A percentile compares a stretch with the other conserved stretches of the same genome.
These are phyloP conservation scores for Rhizophora mangle DNA, from an alignment of 345 rosid genomes.

Conservation along the genomic window DNA sequence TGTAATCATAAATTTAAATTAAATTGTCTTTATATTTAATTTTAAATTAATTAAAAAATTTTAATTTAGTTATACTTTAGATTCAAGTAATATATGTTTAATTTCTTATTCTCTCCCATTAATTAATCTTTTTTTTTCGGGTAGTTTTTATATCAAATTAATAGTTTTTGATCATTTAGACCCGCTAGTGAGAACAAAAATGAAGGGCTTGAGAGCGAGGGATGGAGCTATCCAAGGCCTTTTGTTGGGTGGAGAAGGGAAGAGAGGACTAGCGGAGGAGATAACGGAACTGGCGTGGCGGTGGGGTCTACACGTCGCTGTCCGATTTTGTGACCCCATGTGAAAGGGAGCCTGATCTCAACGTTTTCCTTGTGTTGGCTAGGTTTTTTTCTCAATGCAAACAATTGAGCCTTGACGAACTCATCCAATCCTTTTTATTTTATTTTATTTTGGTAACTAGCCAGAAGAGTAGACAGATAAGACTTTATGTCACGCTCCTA, in stretches of 20 bases:
- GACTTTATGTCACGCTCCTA: not conserved
- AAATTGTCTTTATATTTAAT: no score
- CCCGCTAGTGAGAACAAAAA: not conserved
- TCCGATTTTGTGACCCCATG: constrained; percentile 18
- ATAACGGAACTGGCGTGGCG: constrained; percentile 47
- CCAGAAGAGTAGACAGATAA: not conserved
- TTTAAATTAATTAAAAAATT: no score
- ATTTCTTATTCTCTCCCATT: no score
- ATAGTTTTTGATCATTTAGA: no score
- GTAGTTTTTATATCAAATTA: no score
- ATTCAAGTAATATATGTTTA: no score
- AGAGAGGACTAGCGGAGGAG: not conserved
- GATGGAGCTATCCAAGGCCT: not conserved
- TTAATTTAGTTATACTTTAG: no score
- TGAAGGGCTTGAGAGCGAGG: not conserved
- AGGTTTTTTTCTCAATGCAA: not conserved
- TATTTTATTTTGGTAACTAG: not conserved
- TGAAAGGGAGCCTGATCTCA: not conserved
- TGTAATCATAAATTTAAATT: no score
- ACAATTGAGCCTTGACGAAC: not conserved
- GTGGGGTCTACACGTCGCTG: constrained; percentile 33
- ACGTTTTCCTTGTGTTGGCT: constrained; percentile 21
- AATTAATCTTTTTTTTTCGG: no score
- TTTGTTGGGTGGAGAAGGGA: constrained; percentile 1
- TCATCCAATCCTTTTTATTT: not conserved